phyloP scores from a whole-genome alignment of 257 asterid genomes.

The Thymus quinquecostatus region DNA sequence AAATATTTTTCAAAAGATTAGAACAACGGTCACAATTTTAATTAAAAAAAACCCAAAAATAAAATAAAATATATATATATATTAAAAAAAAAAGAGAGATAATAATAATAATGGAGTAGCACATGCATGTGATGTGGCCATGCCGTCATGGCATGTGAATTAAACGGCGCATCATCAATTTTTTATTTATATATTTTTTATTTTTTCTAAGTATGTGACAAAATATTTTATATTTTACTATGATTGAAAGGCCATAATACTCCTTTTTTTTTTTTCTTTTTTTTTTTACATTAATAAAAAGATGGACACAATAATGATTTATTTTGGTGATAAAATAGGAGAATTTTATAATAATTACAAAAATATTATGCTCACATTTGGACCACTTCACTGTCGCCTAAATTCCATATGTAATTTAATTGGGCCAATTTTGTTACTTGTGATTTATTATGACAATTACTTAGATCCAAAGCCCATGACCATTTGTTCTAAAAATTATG shows the following conservation, averaged over 20 bases:
- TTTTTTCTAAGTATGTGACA: no score
- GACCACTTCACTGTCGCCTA: not conserved
- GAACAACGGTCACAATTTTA: conserved; percentile 20
- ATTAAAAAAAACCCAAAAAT: not conserved
- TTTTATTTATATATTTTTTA: not conserved
- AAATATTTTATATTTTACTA: no score
- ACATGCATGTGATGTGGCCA: conserved; percentile 34
- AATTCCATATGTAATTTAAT: not conserved
- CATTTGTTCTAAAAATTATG: not conserved
- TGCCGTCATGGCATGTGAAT: conserved; percentile 29
- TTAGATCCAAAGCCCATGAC: not conserved
- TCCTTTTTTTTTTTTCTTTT: no score
- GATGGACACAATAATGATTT: no score
- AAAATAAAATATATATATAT: not conserved
- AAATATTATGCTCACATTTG: no score
- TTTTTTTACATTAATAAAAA: no score
- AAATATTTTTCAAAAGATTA: not conserved
- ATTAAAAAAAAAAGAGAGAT: no score
- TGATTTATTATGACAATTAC: not conserved
- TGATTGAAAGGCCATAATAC: no score
- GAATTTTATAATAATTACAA: no score
- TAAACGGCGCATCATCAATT: conserved; percentile 32
- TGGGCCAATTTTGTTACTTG: not conserved
- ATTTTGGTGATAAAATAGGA: no score
- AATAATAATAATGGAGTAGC: conserved; percentile 37